Evolutionary conservation across 75 land plant genomes (phyloP).

Genomic region (Pinus tabuliformis): DNA sequence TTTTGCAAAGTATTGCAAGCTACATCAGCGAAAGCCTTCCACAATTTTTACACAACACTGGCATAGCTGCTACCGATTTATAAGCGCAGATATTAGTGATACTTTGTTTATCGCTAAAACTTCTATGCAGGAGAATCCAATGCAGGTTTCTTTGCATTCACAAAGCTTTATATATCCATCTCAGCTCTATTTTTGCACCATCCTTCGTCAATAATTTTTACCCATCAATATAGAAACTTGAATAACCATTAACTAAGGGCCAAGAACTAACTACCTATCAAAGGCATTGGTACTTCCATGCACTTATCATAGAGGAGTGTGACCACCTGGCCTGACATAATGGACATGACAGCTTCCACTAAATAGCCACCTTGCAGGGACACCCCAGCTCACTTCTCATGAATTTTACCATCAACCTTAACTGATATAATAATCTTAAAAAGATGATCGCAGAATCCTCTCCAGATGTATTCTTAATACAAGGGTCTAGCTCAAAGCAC

Average conservation of each 20-base stretch:
- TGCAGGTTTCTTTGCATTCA: background rate
- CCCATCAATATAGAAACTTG: background rate
- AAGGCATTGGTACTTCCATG: no score
- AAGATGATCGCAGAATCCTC: background rate
- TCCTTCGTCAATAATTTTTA: background rate
- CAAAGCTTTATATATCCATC: background rate
- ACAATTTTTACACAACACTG: background rate
- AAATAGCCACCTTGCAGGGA: no score
- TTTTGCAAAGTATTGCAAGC: background rate
- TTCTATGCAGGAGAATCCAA: background rate
- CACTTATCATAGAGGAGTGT: no score
- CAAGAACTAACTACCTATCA: no score
- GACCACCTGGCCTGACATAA: no score
- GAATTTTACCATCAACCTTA: no score
- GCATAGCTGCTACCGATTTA: background rate
- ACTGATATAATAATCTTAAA: background rate
- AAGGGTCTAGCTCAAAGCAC: background rate
- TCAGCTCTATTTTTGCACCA: background rate
- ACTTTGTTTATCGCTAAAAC: background rate
- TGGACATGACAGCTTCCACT: no score
- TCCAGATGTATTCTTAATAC: background rate
- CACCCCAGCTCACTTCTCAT: no score
- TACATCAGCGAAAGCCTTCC: background rate
- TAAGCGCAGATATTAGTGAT: background rate
- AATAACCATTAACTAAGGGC: background rate